Conservation (phyloP, 208 protist genomes). For the Acanthamoeba castellanii region DNA sequence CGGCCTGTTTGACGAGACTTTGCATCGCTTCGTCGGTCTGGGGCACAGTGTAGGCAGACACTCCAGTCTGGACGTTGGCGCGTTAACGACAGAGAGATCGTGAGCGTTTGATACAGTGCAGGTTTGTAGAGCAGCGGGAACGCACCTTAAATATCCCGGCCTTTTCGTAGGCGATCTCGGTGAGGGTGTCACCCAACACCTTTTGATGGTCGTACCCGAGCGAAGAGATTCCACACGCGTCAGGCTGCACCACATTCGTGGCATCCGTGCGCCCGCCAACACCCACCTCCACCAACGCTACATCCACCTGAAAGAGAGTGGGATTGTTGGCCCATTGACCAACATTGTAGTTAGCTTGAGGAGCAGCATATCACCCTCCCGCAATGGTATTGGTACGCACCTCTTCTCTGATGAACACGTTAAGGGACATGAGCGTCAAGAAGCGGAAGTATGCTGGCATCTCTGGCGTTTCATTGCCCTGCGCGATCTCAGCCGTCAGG, state of each 20-base stretch:
- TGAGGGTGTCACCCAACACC: constrained; percentile 95
- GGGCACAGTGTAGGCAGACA: constrained; percentile 25
- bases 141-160: constrained; percentile 94
- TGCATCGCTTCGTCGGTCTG: constrained; percentile 69
- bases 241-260: constrained; percentile 94
- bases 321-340: no score
- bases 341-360: neutral
- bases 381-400: no score
- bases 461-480: neutral
- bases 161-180: constrained; percentile 95
- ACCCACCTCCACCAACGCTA: constrained; percentile 95
- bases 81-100: neutral
- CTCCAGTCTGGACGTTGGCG: neutral
- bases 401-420: constrained; percentile 78
- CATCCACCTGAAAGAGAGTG: constrained; percentile 89
- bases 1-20: neutral
- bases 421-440: constrained; percentile 82
- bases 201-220: constrained; percentile 95
- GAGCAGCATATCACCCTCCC: neutral
- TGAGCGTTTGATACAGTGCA: neutral
- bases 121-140: neutral
- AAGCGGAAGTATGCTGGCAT: constrained; percentile 87
- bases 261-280: constrained; percentile 95
- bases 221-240: constrained; percentile 94
- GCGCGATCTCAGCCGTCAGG: no score